Percentiles rank a stretch among this genome's conserved stretches.
phyloP scores from a whole-genome alignment of 2,329 filamentous ascomycete genomes.

The Rhynchosporium secalis region DNA sequence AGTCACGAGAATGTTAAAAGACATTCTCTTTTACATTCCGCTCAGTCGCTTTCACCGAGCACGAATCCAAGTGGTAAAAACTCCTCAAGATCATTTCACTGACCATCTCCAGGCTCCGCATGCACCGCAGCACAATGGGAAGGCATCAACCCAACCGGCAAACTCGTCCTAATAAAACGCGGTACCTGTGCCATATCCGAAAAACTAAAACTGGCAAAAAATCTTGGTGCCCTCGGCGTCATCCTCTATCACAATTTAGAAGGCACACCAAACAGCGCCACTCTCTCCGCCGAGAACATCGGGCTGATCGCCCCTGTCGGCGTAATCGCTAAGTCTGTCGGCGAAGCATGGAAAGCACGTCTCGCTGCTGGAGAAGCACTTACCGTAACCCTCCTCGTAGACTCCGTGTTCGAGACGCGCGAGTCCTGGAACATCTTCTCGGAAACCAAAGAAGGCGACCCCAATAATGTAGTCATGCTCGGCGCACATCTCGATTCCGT shows the following conservation, averaged over 20 bases:
- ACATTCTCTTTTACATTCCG: too few relatives aligned
- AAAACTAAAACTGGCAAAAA: slow-evolving; percentile 55
- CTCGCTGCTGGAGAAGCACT: slow-evolving; percentile 8
- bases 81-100: neutral
- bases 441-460: slow-evolving; percentile 57
- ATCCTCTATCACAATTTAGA: slow-evolving; percentile 40
- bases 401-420: slow-evolving; percentile 12
- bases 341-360: slow-evolving; percentile 11
- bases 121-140: slow-evolving; percentile 7
- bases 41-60: too few relatives aligned
- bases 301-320: slow-evolving; percentile 4
- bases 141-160: slow-evolving; percentile 38
- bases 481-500: slow-evolving; percentile 64
- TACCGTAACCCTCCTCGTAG: slow-evolving; percentile 10
- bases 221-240: slow-evolving; percentile 55
- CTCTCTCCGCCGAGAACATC: slow-evolving; percentile 17
- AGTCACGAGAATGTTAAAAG: too few relatives aligned
- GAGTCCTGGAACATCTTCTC: slow-evolving; percentile 41
- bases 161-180: slow-evolving; percentile 55
- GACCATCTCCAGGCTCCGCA: neutral
- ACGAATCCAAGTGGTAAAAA: neutral
- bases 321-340: neutral
- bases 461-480: slow-evolving; percentile 57
- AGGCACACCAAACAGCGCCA: slow-evolving; percentile 13
- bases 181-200: slow-evolving; percentile 55